Conservation (phyloP, 495 filamentous ascomycete species). For the Penicillium steckii region DNA sequence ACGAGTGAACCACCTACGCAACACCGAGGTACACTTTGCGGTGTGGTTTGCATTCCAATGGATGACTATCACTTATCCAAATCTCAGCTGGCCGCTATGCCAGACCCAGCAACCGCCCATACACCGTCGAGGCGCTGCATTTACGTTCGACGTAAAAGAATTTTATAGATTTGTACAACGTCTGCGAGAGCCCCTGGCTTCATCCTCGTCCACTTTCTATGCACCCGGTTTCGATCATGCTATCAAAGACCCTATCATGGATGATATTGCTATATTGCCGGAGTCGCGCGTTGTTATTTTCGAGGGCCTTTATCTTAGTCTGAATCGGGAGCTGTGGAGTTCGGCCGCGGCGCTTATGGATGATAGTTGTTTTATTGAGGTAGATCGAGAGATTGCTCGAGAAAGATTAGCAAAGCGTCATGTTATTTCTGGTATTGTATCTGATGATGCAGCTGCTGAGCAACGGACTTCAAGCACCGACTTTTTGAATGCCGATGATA, state of each 20-base stretch:
- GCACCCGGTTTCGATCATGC: conserved; percentile 75
- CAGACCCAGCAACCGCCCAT: conserved; percentile 67
- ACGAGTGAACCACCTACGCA: conserved; percentile 56
- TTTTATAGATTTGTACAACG: conserved; percentile 59
- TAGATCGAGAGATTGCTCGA: conserved; percentile 44
- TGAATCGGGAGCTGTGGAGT: conserved; percentile 63
- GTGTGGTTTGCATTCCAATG: conserved; percentile 68
- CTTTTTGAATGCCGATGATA: conserved; percentile 15
- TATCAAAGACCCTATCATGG: conserved; percentile 68
- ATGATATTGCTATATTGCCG: conserved; percentile 63
- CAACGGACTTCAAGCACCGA: conserved; percentile 9
- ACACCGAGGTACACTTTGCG: conserved; percentile 18
- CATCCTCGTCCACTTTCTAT: conserved; percentile 24
- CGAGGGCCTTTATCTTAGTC: conserved; percentile 72
- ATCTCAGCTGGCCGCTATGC: conserved; percentile 71
- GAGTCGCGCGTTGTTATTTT: conserved; percentile 62
- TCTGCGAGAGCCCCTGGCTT: conserved; percentile 52
- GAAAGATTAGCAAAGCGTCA: conserved; percentile 59
- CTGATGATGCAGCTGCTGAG: conserved; percentile 31
- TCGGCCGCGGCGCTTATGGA: conserved; percentile 64
- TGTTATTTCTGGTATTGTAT: conserved; percentile 66
- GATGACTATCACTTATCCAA: conserved; percentile 83
- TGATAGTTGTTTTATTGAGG: conserved; percentile 75
- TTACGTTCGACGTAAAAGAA: conserved; percentile 70
- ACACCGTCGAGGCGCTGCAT: conserved; percentile 74